Base-by-base conservation (phyloP, 2,329 filamentous ascomycete genomes). In the Albifimbria verrucaria region DNA sequence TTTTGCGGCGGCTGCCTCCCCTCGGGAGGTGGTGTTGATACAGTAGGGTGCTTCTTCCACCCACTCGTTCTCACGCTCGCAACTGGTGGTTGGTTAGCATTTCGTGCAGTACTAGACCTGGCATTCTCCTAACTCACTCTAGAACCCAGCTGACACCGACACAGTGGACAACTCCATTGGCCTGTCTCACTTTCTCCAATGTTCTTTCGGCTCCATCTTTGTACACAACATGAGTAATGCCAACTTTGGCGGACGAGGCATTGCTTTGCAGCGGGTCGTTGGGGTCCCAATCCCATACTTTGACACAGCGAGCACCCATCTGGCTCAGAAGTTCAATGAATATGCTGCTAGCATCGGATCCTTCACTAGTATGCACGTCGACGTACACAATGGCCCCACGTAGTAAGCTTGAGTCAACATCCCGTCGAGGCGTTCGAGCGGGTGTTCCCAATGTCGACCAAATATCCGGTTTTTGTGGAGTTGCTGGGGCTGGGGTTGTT, bases 71-170 rank as follows among this genome's bases (percentile, higher is more conserved):
- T 89, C 83, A 15, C 87, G 79, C 68, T 93, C 88, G 62, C 89
- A 93, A 61, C 87, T 90, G 52, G 47, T 20, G 5, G 5, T 12
- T 15, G n/a, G 59, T 75, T 63, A 73, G 65, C 57, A 3, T 12
- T 12, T 7, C 32, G 11, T 39, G 11, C 12, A 39, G 4, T 39
- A 5, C 6, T 17, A 46, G 48, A 1, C 12, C 21, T 20, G 21
- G 32, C 39, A 18, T 51, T 50, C 42, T 23, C 6, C 17, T 22
- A 49, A 82, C 87, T 81, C 82, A 91, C 87, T 96, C 90, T 57
- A 96, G 79, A 51, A 94, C 88, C 90, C 91, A 96, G 59, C 86
- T 86, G 46, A 95, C 88, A 48, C 91, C 91, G 52, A 96, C 90
- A 71, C 91, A 95, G 61, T 90, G 86, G 36, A 96, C 89, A 25